phyloP scores from a whole-genome alignment of 768 basidiomycete genomes.

The Coprinellus micaceus region DNA sequence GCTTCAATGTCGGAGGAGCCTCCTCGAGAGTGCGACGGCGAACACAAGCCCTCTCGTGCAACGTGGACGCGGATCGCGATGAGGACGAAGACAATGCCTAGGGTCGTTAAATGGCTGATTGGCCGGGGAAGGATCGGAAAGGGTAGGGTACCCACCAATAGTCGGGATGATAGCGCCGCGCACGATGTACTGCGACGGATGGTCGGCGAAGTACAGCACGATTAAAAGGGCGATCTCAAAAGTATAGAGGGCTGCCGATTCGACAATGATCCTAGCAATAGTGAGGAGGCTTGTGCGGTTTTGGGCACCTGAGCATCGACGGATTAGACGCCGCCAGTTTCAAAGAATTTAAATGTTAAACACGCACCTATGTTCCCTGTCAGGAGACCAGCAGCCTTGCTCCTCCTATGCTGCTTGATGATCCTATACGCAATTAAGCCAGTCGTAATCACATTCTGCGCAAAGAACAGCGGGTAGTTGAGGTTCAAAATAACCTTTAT shows the following conservation, averaged over 20 bases:
- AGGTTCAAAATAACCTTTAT: slow-evolving; percentile 15
- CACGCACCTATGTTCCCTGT: slow-evolving; percentile 3
- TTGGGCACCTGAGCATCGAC: not conserved
- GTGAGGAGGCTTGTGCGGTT: slow-evolving; percentile 10
- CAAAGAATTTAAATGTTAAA: not conserved
- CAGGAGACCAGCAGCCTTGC: not conserved
- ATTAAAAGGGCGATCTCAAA: slow-evolving; percentile 20
- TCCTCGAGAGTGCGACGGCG: not conserved
- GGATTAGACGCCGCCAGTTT: too few relatives aligned
- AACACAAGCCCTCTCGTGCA: slow-evolving; percentile 13
- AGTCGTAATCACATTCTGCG: slow-evolving; percentile 24
- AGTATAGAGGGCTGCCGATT: slow-evolving; percentile 24
- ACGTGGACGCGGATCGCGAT: slow-evolving; percentile 27
- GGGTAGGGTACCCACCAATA: slow-evolving; percentile 12
- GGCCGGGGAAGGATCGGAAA: slow-evolving; percentile 7
- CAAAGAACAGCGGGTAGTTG: slow-evolving; percentile 12
- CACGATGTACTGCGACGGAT: slow-evolving; percentile 18
- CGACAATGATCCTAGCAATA: slow-evolving; percentile 19
- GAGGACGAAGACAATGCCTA: slow-evolving; percentile 28
- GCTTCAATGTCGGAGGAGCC: too few relatives aligned
- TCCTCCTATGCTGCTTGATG: slow-evolving; percentile 18
- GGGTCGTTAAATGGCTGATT: slow-evolving; percentile 4
- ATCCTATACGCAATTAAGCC: slow-evolving; percentile 24
- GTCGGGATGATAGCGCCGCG: slow-evolving; percentile 21
- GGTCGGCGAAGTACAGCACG: slow-evolving; percentile 14